phyloP scores from a whole-genome alignment of 2,329 filamentous ascomycete species.

The Neurospora sp. region DNA sequence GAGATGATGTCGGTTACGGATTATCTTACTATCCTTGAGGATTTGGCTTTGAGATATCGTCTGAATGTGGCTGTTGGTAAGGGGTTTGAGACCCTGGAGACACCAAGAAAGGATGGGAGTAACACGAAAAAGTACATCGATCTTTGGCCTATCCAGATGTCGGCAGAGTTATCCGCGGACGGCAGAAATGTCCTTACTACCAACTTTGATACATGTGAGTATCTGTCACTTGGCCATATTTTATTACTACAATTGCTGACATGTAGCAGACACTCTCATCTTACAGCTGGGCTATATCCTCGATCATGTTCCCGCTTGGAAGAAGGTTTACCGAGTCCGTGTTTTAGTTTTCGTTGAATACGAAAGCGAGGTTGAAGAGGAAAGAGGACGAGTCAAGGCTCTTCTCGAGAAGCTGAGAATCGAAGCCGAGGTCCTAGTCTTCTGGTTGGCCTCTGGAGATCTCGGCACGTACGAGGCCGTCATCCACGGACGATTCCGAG shows the following conservation, averaged over 20 bases:
- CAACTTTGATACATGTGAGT: slow-evolving; percentile 80
- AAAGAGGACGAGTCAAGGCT: slow-evolving; percentile 59
- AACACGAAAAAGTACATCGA: slow-evolving; percentile 72
- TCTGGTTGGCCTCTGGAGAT: slow-evolving; percentile 67
- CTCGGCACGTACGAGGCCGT: slow-evolving; percentile 67
- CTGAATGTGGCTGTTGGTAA: slow-evolving; percentile 80
- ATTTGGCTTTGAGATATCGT: slow-evolving; percentile 64
- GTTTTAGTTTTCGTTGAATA: slow-evolving; percentile 87
- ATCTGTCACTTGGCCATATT: background rate
- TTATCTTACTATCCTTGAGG: slow-evolving; percentile 76
- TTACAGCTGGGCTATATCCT: slow-evolving; percentile 78
- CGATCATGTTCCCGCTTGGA: slow-evolving; percentile 73
- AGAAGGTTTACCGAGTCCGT: slow-evolving; percentile 58
- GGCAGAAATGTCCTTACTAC: slow-evolving; percentile 64
- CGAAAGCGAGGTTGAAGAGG: slow-evolving; percentile 72
- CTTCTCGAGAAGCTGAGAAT: slow-evolving; percentile 75
- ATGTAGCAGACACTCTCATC: slow-evolving; percentile 56
- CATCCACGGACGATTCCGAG: slow-evolving; percentile 55
- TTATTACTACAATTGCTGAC: slow-evolving; percentile 8
- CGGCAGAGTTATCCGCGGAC: slow-evolving; percentile 64
- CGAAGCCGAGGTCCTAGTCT: slow-evolving; percentile 67
- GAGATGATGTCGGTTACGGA: slow-evolving; percentile 58
- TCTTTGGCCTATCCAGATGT: slow-evolving; percentile 91
- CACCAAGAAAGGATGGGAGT: slow-evolving; percentile 48
- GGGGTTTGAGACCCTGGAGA: slow-evolving; percentile 67